Evolutionary conservation across 140 eudicot species (phyloP).

Genomic region (Eryngium alpinum): DNA sequence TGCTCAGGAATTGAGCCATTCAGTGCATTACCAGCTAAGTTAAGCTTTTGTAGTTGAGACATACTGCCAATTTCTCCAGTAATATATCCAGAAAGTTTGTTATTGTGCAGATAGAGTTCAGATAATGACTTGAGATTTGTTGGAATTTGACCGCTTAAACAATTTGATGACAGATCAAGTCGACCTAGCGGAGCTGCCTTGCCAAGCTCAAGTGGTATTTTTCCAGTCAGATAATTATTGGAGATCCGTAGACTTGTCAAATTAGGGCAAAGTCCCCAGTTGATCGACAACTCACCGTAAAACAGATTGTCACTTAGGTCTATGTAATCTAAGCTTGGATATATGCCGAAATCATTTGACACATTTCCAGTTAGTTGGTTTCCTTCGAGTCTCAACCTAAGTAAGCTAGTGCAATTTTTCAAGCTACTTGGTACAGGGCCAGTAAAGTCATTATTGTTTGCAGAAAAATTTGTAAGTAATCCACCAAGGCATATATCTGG

Average conservation of each 20-base stretch:
- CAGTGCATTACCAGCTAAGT: too few relatives aligned
- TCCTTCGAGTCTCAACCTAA: slow-evolving; percentile 17
- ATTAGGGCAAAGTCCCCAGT: not conserved
- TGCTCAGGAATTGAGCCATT: too few relatives aligned
- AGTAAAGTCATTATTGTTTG: slow-evolving; percentile 6
- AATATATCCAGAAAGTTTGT: not conserved
- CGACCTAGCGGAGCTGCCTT: not conserved
- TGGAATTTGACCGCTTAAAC: not conserved
- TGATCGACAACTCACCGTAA: not conserved
- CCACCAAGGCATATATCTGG: slow-evolving; percentile 6
- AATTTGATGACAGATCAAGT: too few relatives aligned
- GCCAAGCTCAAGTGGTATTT: too few relatives aligned
- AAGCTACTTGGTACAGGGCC: slow-evolving; percentile 20
- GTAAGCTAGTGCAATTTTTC: slow-evolving; percentile 25
- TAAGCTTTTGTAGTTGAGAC: not conserved
- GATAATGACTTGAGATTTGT: too few relatives aligned
- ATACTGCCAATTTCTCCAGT: not conserved
- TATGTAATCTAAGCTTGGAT: too few relatives aligned
- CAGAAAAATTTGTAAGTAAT: not conserved
- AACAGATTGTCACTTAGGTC: not conserved
- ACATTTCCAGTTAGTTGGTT: slow-evolving; percentile 28
- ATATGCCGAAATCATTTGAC: too few relatives aligned
- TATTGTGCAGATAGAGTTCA: not conserved
- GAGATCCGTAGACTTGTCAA: slow-evolving; percentile 20
- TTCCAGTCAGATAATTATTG: slow-evolving; percentile 30